Percentiles rank a stretch among this genome's conserved stretches.
These are phyloP conservation scores for Blastocystis sp. DNA, from an alignment of 352 stramenopile genomes.

Conservation along the genomic window DNA sequence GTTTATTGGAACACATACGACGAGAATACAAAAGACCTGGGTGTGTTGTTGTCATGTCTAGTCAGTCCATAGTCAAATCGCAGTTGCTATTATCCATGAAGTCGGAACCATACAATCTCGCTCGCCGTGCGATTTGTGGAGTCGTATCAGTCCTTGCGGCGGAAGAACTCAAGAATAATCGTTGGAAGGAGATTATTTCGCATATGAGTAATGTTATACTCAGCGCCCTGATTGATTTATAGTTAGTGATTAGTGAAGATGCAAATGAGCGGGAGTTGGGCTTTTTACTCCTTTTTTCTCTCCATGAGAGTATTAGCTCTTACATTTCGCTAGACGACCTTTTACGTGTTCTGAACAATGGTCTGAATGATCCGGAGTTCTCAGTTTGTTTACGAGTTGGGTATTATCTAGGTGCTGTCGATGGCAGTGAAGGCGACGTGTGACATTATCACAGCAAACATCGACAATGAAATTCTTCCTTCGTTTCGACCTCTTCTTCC, in stretches of 20 bases:
- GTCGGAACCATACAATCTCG: neutral
- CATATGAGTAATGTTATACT: neutral
- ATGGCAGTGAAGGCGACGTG: constrained; percentile 33
- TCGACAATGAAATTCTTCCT: neutral
- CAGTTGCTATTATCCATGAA: neutral
- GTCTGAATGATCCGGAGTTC: neutral
- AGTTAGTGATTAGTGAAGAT: neutral
- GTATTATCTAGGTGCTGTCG: neutral
- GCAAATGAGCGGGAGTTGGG: constrained; percentile 3
- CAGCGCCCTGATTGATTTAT: neutral
- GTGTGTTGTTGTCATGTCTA: neutral
- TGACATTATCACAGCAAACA: constrained; percentile 17
- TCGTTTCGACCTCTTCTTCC: neutral
- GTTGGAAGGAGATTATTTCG: neutral
- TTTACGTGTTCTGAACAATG: neutral
- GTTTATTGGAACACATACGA: neutral
- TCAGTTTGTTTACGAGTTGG: neutral
- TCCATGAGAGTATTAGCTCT: constrained; percentile 27
- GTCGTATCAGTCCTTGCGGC: neutral
- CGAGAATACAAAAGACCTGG: neutral
- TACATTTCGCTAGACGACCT: constrained; percentile 25
- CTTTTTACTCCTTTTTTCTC: constrained; percentile 28
- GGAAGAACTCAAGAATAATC: neutral
- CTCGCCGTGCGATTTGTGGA: constrained; percentile 39
- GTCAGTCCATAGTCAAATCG: neutral